Percentiles rank a stretch among this genome's conserved stretches.
Evolutionary conservation across 2,329 filamentous ascomycete genomes (phyloP).

Genomic region (Hypoxylon sp.): DNA sequence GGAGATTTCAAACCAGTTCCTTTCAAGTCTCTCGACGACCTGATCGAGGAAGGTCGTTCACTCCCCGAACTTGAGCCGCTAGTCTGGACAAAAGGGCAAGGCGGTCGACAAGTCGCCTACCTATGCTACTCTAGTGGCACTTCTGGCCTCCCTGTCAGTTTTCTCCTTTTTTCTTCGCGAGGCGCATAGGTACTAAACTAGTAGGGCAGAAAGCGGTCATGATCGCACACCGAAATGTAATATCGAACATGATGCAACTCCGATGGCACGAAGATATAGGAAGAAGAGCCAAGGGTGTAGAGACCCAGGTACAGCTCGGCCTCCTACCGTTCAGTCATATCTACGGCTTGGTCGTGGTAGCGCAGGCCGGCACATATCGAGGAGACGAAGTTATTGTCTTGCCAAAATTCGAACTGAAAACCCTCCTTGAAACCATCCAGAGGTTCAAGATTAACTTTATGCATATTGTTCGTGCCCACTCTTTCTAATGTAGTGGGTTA

Average conservation of each 20-base stretch:
- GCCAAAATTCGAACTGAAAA: constrained; percentile 78
- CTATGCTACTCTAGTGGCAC: constrained; percentile 83
- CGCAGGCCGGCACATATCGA: constrained; percentile 74
- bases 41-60: constrained; percentile 71
- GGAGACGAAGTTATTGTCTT: constrained; percentile 81
- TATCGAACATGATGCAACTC: constrained; percentile 79
- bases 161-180: background rate
- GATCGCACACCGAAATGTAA: constrained; percentile 82
- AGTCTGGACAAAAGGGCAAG: constrained; percentile 71
- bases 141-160: constrained; percentile 75
- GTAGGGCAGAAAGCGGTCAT: constrained; percentile 78
- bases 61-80: constrained; percentile 66
- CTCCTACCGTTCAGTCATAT: constrained; percentile 84
- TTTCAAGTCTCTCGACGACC: constrained; percentile 74
- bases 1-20: constrained; percentile 58
- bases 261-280: constrained; percentile 58
- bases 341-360: constrained; percentile 80
- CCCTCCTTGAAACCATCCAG: constrained; percentile 74
- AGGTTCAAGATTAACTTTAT: constrained; percentile 76
- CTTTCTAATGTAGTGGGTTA: background rate
- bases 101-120: constrained; percentile 75
- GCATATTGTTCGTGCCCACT: constrained; percentile 68
- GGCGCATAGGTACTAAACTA: constrained; percentile 8
- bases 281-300: constrained; percentile 51
- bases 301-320: constrained; percentile 66